Base-by-base conservation (phyloP, 1,139 yeast species). In the Sugiyamaella paludigena region DNA sequence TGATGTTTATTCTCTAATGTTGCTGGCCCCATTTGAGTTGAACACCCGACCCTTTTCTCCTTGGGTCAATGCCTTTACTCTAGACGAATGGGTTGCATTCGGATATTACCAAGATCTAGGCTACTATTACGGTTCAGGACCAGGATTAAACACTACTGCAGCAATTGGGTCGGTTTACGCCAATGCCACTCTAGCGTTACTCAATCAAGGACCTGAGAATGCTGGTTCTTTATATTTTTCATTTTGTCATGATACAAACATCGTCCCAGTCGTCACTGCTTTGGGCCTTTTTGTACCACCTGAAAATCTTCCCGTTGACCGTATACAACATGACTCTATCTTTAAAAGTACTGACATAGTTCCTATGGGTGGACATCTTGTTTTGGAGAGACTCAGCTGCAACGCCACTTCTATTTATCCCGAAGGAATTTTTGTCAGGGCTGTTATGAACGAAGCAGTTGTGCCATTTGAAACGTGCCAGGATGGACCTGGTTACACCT, bases 401-500 rank as follows among this genome's bases (percentile, higher is more conserved):
- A 39, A 34, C n/a, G 48, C 48, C 19, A 39, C 43, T 39, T 33
- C 43, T 13, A 33, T 16, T 8, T 38, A 19, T 33, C 43, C 43
- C 7, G 54, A 45, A 8, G 63, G 56, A 37, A 55, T 73, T 13
- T 81, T 68, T 60, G 79, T 81, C 7, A 72, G 87, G 58, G 72
- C 73, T 49, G 67, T 80, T 35, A 67, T 81, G 40, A 81, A 81
- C 60, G 85, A 79, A 58, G 83, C 84, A 1, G 84, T 82, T 6
- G 69, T 77, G 40, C 85, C 86, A 1, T 62, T 79, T 37, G 73
- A 75, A 9, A 64, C 63, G 27, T 81, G 47, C 33, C 68, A 69
- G 44, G 56, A 61, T 39, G 87, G 87, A 1, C 87, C 87, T 10
- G 86, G 85, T 0, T 81, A 77, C 61, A 74, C 83, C 7, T 80